Percentiles rank a stretch among this genome's conserved stretches.
phyloP scores from a whole-genome alignment of 2,329 filamentous ascomycete species.

The Tympanopsis confertula region DNA sequence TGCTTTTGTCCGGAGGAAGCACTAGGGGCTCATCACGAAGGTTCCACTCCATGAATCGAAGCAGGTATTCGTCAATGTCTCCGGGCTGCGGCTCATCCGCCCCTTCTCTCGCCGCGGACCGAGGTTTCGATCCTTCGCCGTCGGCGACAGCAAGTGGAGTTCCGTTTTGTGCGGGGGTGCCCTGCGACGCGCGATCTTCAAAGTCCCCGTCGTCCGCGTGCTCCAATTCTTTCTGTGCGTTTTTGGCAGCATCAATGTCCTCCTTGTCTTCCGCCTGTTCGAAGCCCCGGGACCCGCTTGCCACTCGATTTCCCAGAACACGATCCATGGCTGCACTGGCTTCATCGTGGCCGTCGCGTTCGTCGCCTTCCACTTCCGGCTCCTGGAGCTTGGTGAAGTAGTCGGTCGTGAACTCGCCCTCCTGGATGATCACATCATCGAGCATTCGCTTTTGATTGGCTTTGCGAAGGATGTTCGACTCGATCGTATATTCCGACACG shows the following conservation, averaged over 20 bases:
- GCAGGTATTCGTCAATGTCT: constrained; percentile 66
- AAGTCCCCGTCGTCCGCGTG: constrained; percentile 78
- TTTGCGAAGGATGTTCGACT: constrained; percentile 93
- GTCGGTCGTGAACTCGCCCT: constrained; percentile 94
- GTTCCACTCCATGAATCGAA: constrained; percentile 53
- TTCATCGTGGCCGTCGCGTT: constrained; percentile 54
- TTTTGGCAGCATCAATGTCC: constrained; percentile 76
- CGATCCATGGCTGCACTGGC: constrained; percentile 77
- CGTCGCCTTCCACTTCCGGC: constrained; percentile 53
- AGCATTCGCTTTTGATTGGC: constrained; percentile 96
- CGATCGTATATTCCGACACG: constrained; percentile 86
- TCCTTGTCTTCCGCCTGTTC: constrained; percentile 87
- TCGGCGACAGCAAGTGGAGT: background rate
- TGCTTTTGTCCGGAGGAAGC: constrained; percentile 53
- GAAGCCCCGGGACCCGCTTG: constrained; percentile 56
- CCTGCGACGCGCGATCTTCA: constrained; percentile 39
- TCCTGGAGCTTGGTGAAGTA: constrained; percentile 73
- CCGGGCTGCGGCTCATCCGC: constrained; percentile 45
- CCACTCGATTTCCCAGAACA: constrained; percentile 45
- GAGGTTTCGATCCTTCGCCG: background rate
- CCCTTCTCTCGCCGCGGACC: constrained; percentile 34
- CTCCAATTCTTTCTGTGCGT: constrained; percentile 79
- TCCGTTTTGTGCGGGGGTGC: constrained; percentile 5
- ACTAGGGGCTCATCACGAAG: constrained; percentile 48
- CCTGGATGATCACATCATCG: constrained; percentile 95